A percentile compares a stretch with the other conserved stretches of the same genome.
Evolutionary conservation across 2,329 filamentous ascomycete genomes (phyloP).

Genomic region (Colletotrichum chlorophyti): DNA sequence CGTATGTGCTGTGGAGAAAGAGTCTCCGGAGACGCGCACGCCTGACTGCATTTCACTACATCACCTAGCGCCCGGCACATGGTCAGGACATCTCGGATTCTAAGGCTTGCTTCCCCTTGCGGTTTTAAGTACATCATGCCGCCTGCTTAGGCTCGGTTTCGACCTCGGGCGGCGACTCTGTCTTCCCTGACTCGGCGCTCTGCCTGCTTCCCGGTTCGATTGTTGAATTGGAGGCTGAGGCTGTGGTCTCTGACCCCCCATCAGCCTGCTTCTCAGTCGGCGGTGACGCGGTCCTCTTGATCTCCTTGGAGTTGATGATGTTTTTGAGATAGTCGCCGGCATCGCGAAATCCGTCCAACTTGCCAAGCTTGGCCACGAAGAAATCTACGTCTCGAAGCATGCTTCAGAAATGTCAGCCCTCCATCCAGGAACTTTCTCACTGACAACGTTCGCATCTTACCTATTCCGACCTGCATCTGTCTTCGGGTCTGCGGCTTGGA

Average conservation of each 20-base stretch:
- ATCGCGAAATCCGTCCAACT: slow-evolving; percentile 80
- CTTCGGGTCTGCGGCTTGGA: slow-evolving; percentile 69
- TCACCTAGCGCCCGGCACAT: no score
- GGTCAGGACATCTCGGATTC: no score
- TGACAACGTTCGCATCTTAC: slow-evolving; percentile 53
- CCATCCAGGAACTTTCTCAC: no score
- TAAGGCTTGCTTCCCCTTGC: no score
- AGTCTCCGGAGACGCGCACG: no score
- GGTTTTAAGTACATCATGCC: slow-evolving; percentile 5
- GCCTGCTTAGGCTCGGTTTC: slow-evolving; percentile 28
- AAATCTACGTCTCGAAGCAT: slow-evolving; percentile 79
- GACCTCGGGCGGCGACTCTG: slow-evolving; percentile 14
- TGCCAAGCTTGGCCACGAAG: slow-evolving; percentile 73
- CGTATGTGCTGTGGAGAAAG: no score
- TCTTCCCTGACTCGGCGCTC: slow-evolving; percentile 19
- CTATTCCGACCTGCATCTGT: slow-evolving; percentile 74
- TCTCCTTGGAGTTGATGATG: slow-evolving; percentile 67
- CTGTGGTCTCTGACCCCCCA: slow-evolving; percentile 19
- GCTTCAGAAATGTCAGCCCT: slow-evolving; percentile 49
- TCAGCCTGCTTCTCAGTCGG: slow-evolving; percentile 20
- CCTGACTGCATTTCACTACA: not conserved
- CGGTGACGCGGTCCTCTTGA: slow-evolving; percentile 36
- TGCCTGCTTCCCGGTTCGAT: slow-evolving; percentile 17
- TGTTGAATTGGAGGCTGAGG: slow-evolving; percentile 8
- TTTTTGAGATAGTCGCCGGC: slow-evolving; percentile 73